Base-by-base conservation (phyloP, 768 basidiomycete species). In the Russula earlei region DNA sequence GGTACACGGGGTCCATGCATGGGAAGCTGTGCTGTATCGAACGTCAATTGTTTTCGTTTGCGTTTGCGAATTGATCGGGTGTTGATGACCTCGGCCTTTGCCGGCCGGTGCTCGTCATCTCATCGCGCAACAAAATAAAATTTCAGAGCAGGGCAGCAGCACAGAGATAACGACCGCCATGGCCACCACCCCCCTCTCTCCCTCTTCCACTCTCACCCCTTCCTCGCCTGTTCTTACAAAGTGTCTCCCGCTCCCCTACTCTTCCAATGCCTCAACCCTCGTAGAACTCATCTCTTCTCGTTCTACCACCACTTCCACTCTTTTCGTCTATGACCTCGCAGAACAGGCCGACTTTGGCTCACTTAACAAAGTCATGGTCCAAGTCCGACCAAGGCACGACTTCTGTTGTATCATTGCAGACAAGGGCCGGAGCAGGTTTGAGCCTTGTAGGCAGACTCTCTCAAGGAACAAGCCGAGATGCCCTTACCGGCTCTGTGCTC, bases 251-350 rank as follows among this genome's bases (percentile, higher is more conserved):
- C 47, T 53, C n/a, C 55, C 43, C 4, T 36, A 60, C n/a, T 50
- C 67, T n/a, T 29, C 64, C 14, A 75, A 79, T 4, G 80, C 85
- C 17, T 87, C 84, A 17, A 76, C 77, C 20, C 65, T 83, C 55
- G 71, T 91, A 49, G 89, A 92, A 71, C 80, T 76, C 57, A 69
- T 89, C 37, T 74, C 86, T 6, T 84, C 85, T 9, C 77, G 77
- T 38, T 59, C 72, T 2, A 67, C 70, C 8, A 67, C 75, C 25
- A 86, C 78, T 68, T 87, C 86, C 19, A 71, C 79, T 17, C 79
- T 92, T 55, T 89, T 90, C 67, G 68, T 90, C 41, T 92, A 88
- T 65, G 90, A 92, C 63, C 75, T 91, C 52, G 88, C 91, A 19
- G 83, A 86, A 62, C 86, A 91, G 65, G 77, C 77, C n/a, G 90